These are phyloP conservation scores for Micractinium sp. DNA, from an alignment of 139 green algal species.

Conservation along the genomic window DNA sequence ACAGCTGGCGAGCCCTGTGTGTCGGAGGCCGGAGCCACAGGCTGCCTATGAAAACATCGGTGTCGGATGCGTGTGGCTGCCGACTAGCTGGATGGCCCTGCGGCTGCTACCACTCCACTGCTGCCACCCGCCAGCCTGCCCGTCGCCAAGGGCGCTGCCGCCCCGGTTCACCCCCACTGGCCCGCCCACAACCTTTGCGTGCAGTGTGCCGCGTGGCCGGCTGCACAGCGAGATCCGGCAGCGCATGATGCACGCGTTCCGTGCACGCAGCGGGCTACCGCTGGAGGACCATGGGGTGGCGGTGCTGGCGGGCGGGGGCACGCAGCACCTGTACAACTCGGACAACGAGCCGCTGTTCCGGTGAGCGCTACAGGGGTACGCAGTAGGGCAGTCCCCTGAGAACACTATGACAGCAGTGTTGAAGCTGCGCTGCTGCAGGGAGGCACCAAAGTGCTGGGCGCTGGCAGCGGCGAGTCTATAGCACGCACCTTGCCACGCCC, in stretches of 20 bases:
- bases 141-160: background rate
- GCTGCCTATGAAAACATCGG: too few relatives aligned
- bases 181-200: background rate
- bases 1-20: too few relatives aligned
- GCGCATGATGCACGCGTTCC: conserved; percentile 40
- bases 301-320: conserved; percentile 49
- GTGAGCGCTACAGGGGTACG: background rate
- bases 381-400: background rate
- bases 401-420: background rate
- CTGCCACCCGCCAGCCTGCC: background rate
- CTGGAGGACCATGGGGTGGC: conserved; percentile 50
- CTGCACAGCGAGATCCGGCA: conserved; percentile 59
- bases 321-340: conserved; percentile 46
- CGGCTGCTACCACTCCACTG: background rate
- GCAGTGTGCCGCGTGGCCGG: conserved; percentile 58
- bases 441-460: background rate
- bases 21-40: too few relatives aligned
- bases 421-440: background rate
- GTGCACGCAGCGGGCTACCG: conserved; percentile 36
- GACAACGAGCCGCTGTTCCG: conserved; percentile 44
- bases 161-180: background rate
- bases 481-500: too few relatives aligned
- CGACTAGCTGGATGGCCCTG: too few relatives aligned
- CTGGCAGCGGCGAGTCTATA: too few relatives aligned
- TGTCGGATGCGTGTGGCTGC: too few relatives aligned